Conservation (phyloP, 2,329 filamentous ascomycete species). For the Tolypocladium nubicola region DNA sequence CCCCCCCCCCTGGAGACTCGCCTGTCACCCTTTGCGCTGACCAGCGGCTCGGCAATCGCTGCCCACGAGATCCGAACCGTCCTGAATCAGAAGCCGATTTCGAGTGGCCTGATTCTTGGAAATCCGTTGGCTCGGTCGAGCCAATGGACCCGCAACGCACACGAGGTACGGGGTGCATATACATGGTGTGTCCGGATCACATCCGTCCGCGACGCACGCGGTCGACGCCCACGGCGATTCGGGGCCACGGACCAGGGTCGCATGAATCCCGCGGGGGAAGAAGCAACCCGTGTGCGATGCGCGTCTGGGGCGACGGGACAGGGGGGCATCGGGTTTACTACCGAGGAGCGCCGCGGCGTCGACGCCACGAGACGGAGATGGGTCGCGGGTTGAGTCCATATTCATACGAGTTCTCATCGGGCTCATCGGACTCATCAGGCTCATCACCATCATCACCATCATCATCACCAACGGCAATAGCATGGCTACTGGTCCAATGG, state of each 20-base stretch:
- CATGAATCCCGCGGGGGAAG: not conserved
- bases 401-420: too few relatives aligned
- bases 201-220: not conserved
- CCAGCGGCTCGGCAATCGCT: not conserved
- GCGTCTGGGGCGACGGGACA: not conserved
- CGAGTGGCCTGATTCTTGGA: not conserved
- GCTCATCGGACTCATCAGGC: not conserved
- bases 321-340: not conserved
- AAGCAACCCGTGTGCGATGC: not conserved
- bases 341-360: not conserved
- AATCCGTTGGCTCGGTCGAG: not conserved
- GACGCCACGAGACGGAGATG: not conserved
- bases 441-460: too few relatives aligned
- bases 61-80: not conserved
- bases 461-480: not conserved
- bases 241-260: not conserved
- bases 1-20: not conserved
- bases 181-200: not conserved
- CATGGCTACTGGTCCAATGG: not conserved
- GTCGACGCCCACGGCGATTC: not conserved
- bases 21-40: not conserved
- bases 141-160: not conserved
- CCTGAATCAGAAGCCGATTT: too few relatives aligned
- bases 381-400: not conserved
- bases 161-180: not conserved